These are phyloP conservation scores for Aureobasidium lini DNA, from an alignment of 2,329 filamentous ascomycete species.

Conservation along the genomic window DNA sequence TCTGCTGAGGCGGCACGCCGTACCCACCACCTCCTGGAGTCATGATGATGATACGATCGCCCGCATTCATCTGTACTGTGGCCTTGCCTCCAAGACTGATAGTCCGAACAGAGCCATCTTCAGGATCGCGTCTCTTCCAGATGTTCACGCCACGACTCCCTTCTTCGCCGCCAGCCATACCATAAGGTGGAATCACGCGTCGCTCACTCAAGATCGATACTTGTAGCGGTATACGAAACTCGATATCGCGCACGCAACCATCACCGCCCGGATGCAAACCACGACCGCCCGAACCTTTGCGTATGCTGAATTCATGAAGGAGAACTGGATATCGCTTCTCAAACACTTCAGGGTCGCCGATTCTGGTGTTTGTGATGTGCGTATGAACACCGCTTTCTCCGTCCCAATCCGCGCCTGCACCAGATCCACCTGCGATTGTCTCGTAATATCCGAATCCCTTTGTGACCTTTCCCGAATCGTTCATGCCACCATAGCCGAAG, in stretches of 20 bases:
- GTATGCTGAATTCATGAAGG: conserved; percentile 57
- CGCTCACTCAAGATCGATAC: conserved; percentile 70
- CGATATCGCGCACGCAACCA: conserved; percentile 65
- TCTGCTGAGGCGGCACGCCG: not conserved
- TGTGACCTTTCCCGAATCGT: conserved; percentile 43
- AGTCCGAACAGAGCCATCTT: not conserved
- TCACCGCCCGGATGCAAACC: conserved; percentile 60
- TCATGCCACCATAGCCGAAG: conserved; percentile 65
- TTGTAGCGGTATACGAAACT: conserved; percentile 65
- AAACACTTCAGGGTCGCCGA: conserved; percentile 68
- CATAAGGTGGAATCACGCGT: conserved; percentile 65
- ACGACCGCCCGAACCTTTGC: conserved; percentile 51
- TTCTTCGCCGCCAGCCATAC: conserved; percentile 69
- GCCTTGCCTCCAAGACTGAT: conserved; percentile 9
- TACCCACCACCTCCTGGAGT: conserved; percentile 11
- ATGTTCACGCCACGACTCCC: conserved; percentile 81
- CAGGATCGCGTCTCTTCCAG: conserved; percentile 15
- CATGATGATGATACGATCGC: conserved; percentile 13
- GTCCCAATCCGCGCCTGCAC: conserved; percentile 61
- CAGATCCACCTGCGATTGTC: conserved; percentile 66
- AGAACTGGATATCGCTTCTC: conserved; percentile 66
- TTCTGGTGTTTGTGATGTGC: conserved; percentile 75
- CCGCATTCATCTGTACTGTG: conserved; percentile 1
- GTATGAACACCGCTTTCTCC: conserved; percentile 64
- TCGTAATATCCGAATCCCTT: conserved; percentile 76